Evolutionary conservation across 371 early-diverging fungal genomes (phyloP).

Genomic region (Mortierella sp.): DNA sequence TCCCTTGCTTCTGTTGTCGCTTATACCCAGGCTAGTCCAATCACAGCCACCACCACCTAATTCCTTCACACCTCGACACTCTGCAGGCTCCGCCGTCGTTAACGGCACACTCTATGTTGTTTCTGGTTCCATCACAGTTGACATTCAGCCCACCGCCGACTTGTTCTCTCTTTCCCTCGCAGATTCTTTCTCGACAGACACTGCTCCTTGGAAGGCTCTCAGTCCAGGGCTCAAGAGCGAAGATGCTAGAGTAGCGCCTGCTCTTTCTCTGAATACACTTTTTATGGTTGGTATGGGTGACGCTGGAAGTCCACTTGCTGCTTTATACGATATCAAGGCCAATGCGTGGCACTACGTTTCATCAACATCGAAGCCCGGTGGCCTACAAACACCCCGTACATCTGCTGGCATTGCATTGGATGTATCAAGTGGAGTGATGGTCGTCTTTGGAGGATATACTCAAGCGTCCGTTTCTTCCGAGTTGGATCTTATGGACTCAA

Average conservation of each 20-base stretch:
- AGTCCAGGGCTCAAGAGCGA: not conserved
- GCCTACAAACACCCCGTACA: not conserved
- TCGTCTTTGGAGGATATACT: conserved; percentile 12
- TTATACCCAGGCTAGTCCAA: conserved; percentile 1
- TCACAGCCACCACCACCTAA: conserved; percentile 1
- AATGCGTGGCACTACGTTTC: not conserved
- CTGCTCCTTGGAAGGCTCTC: conserved; percentile 3
- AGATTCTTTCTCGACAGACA: not conserved
- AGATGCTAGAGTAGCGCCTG: conserved; percentile 3
- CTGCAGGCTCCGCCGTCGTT: conserved; percentile 9
- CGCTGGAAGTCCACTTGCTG: not conserved
- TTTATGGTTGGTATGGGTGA: conserved; percentile 12
- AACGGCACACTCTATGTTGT: conserved; percentile 11
- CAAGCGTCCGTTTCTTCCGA: not conserved
- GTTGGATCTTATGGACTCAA: not conserved
- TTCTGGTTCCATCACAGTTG: not conserved
- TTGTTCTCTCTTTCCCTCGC: not conserved
- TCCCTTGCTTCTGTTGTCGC: not conserved
- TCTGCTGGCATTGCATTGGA: conserved; percentile 12
- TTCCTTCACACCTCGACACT: conserved; percentile 5
- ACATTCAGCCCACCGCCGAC: not conserved
- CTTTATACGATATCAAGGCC: conserved; percentile 10
- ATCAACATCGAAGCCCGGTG: not conserved
- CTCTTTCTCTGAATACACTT: not conserved
- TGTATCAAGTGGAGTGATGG: conserved; percentile 1